These are phyloP conservation scores for Syzygium aqueum DNA, from an alignment of 345 rosid genomes.

Conservation along the genomic window DNA sequence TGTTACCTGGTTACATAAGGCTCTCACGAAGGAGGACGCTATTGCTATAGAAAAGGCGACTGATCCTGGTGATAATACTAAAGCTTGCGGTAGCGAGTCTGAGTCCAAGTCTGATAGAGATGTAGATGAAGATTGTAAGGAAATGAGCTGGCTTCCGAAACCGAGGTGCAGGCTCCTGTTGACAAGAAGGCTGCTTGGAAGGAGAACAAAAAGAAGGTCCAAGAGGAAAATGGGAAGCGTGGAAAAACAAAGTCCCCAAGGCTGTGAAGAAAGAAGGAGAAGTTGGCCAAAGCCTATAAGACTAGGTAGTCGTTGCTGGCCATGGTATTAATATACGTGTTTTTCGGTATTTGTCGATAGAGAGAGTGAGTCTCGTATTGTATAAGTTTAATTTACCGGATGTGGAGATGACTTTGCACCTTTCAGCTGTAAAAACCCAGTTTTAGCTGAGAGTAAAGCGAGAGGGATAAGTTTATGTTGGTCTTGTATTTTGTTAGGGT, in stretches of 20 bases:
- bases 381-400: too few relatives aligned
- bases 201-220: slow-evolving; percentile 88
- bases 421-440: too few relatives aligned
- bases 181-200: slow-evolving; percentile 82
- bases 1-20: slow-evolving; percentile 65
- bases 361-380: too few relatives aligned
- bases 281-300: slow-evolving; percentile 59
- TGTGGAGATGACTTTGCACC: too few relatives aligned
- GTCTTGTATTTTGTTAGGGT: too few relatives aligned
- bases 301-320: slow-evolving; percentile 24
- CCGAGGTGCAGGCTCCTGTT: slow-evolving; percentile 11
- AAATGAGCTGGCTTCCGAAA: slow-evolving; percentile 5
- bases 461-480: too few relatives aligned
- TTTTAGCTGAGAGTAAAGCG: too few relatives aligned
- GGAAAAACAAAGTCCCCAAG: slow-evolving; percentile 77
- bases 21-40: slow-evolving; percentile 33
- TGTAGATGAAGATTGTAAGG: slow-evolving; percentile 33
- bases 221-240: slow-evolving; percentile 77
- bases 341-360: neutral
- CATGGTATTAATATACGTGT: neutral
- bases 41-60: slow-evolving; percentile 6
- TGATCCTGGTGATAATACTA: neutral
- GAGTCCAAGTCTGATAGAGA: slow-evolving; percentile 16
- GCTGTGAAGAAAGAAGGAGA: slow-evolving; percentile 81
- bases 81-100: slow-evolving; percentile 4